Evolutionary conservation across 768 basidiomycete species (phyloP).

Genomic region (Collybia sordida): DNA sequence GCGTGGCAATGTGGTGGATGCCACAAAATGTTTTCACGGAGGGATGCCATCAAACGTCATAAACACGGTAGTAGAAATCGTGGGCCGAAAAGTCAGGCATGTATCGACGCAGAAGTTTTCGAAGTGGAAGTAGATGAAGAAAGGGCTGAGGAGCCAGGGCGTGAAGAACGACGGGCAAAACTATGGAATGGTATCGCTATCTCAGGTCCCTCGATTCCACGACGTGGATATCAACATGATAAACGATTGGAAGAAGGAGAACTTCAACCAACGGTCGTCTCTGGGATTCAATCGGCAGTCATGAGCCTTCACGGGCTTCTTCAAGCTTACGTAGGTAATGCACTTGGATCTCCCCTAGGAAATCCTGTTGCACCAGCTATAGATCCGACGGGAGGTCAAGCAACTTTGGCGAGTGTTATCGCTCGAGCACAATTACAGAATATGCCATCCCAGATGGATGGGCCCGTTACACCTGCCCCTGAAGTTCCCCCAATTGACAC

Average conservation of each 20-base stretch:
- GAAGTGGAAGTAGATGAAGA: slow-evolving; percentile 55
- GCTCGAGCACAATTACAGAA: slow-evolving; percentile 65
- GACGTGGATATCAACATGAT: slow-evolving; percentile 22
- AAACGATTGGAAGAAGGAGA: slow-evolving; percentile 61
- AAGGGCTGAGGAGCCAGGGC: slow-evolving; percentile 41
- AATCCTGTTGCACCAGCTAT: slow-evolving; percentile 26
- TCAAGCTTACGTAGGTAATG: slow-evolving; percentile 56
- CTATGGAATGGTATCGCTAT: slow-evolving; percentile 64
- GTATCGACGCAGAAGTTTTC: slow-evolving; percentile 55
- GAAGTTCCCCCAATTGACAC: not conserved
- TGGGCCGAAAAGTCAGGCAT: slow-evolving; percentile 50
- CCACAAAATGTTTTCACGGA: slow-evolving; percentile 70
- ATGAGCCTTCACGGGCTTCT: slow-evolving; percentile 55
- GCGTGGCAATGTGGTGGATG: slow-evolving; percentile 77
- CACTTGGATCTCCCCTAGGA: slow-evolving; percentile 42
- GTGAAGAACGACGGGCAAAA: slow-evolving; percentile 61
- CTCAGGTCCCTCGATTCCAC: slow-evolving; percentile 25
- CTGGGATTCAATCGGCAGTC: slow-evolving; percentile 50
- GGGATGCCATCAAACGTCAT: slow-evolving; percentile 79
- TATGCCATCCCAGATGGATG: slow-evolving; percentile 17
- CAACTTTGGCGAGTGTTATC: slow-evolving; percentile 71
- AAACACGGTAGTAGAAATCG: slow-evolving; percentile 58
- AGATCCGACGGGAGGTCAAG: slow-evolving; percentile 57
- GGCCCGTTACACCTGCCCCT: not conserved
- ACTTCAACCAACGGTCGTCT: slow-evolving; percentile 46